phyloP scores from a whole-genome alignment of 2,329 filamentous ascomycete genomes.

The Cadophora gregata region DNA sequence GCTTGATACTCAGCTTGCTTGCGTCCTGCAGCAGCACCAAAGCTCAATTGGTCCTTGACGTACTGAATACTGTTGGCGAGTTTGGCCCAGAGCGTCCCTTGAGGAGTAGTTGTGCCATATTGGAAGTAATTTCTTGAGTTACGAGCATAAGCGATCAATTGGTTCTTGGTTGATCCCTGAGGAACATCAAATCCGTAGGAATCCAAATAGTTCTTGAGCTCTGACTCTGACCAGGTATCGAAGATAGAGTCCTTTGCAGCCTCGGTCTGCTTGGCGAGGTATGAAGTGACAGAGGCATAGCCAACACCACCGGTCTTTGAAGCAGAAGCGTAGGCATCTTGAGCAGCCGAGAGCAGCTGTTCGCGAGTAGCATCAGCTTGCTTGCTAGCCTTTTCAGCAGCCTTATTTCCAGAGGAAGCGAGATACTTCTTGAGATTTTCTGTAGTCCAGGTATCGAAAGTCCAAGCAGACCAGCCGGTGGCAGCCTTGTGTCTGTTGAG shows the following conservation, averaged over 20 bases:
- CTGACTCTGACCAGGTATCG: slow-evolving; percentile 70
- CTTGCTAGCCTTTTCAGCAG: slow-evolving; percentile 64
- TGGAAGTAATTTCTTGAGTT: slow-evolving; percentile 78
- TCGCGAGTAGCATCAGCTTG: slow-evolving; percentile 71
- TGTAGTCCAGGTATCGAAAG: slow-evolving; percentile 76
- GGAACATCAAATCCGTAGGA: slow-evolving; percentile 67
- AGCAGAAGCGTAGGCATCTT: slow-evolving; percentile 64
- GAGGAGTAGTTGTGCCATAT: slow-evolving; percentile 73
- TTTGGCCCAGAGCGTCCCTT: slow-evolving; percentile 70
- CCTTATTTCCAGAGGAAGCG: slow-evolving; percentile 55
- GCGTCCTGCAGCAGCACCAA: slow-evolving; percentile 53
- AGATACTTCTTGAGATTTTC: slow-evolving; percentile 71
- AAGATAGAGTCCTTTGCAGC: slow-evolving; percentile 70
- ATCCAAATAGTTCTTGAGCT: slow-evolving; percentile 81
- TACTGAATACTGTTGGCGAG: slow-evolving; percentile 55
- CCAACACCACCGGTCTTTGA: slow-evolving; percentile 61
- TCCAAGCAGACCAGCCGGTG: slow-evolving; percentile 74
- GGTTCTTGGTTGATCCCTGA: slow-evolving; percentile 54
- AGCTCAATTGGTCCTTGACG: slow-evolving; percentile 54
- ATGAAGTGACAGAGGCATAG: slow-evolving; percentile 74
- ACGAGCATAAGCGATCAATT: slow-evolving; percentile 73
- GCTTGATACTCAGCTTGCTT: slow-evolving; percentile 49
- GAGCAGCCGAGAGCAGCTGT: slow-evolving; percentile 72
- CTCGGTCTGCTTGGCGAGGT: slow-evolving; percentile 69
- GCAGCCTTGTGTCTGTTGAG: slow-evolving; percentile 74